Percentiles rank a stretch among this genome's conserved stretches.
phyloP scores from a whole-genome alignment of 2,329 filamentous ascomycete genomes.

The Rugonectria rugulosa region DNA sequence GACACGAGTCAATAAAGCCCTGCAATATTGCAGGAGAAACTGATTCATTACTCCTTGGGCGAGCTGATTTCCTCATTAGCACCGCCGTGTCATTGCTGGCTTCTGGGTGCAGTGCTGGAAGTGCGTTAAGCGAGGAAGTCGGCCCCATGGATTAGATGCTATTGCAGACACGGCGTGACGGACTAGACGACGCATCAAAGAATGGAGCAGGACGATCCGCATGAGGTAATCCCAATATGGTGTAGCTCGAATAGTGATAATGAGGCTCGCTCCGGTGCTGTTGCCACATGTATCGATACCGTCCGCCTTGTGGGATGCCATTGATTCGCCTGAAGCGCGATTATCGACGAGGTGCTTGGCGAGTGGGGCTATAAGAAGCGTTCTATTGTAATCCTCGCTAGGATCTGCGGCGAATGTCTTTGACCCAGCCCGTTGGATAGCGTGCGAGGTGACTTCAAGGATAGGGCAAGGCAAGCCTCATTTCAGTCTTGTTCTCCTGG shows the following conservation, averaged over 20 bases:
- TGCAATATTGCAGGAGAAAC: too few relatives aligned
- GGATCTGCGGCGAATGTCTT: constrained; percentile 27
- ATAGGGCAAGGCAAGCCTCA: constrained; percentile 30
- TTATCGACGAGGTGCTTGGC: constrained; percentile 18
- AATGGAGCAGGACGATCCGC: constrained; percentile 19
- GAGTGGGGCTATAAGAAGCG: constrained; percentile 19
- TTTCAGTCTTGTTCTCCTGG: constrained; percentile 23
- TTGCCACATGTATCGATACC: constrained; percentile 16
- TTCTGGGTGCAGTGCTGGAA: too few relatives aligned
- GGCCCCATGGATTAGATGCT: too few relatives aligned
- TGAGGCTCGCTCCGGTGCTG: constrained; percentile 2
- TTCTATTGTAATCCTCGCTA: constrained; percentile 16
- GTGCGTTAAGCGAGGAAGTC: too few relatives aligned
- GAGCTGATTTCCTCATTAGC: too few relatives aligned
- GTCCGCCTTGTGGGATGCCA: constrained; percentile 13
- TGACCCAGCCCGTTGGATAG: constrained; percentile 38
- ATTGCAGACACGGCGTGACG: too few relatives aligned
- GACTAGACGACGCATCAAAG: too few relatives aligned
- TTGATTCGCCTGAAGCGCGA: constrained; percentile 20
- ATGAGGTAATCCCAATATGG: constrained; percentile 12
- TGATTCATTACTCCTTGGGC: too few relatives aligned
- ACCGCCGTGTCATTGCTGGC: too few relatives aligned
- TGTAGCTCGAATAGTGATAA: constrained; percentile 7
- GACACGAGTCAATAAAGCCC: too few relatives aligned
- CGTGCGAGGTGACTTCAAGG: constrained; percentile 32